Evolutionary conservation across 1,139 yeast species (phyloP), one percentile per base, ranked within the genome.

Genomic region (Candida freyschussii): DNA sequence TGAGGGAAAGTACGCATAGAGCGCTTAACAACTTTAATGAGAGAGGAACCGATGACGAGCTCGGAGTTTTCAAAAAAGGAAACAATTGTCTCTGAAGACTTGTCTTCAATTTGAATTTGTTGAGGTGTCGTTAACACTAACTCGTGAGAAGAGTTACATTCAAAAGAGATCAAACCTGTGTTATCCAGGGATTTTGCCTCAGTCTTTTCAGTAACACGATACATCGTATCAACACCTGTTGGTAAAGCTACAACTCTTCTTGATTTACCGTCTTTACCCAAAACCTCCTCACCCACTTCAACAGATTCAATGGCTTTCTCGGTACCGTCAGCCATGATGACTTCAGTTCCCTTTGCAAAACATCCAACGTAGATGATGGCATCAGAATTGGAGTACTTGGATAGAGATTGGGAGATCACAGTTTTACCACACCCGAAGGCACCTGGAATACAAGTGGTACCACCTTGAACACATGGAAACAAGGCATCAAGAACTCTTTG

Each of bases 391-490:
- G 98, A 91, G 66, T 79, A 91, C 65, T 91, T 91, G 45, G 98
- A 91, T 57, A 91, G 72, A 2, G 97, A 86, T 68, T 91, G 98
- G 21, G 99, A 91, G 60, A 91, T 91, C 55, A 91, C 99, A 10
- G 99, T 91, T 64, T 91, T 91, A 64, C 99, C 99, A 68, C 97
- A 91, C 43, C 99, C 99, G 55, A 91, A 91, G 44, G 99, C 99
- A 65, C 99, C 99, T 30, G 99, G 99, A 60, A 91, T 91, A 80
- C 98, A 93, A 26, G 99, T 91, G 32, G 99, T 91, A 71, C 99
- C 99, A 69, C 99, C 98, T 71, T 93, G 98, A 51, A 93, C 99
- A 76, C 95, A 85, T 33, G 99, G 98, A 75, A 91, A 93, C 48
- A 91, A 75, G 23, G 98, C 81, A 63, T 91, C 99, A 63, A 91